Base-by-base conservation (phyloP, 805 yeast genomes). In the Aciculoconidium aculeatum region DNA sequence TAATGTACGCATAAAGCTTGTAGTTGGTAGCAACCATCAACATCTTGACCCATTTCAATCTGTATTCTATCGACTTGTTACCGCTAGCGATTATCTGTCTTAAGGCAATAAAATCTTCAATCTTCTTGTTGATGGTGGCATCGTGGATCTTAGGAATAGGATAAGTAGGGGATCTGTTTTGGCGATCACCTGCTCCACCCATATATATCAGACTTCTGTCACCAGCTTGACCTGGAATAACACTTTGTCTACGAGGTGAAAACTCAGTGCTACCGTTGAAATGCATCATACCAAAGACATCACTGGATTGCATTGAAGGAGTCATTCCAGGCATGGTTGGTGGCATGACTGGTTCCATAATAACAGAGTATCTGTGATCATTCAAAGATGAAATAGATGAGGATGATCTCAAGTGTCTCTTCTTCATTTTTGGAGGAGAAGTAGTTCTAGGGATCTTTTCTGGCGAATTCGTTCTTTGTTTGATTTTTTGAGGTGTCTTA, bases 11-110 rank as follows among this genome's bases (percentile, higher is more conserved):
- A 37, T 56, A 63, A 11, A 65, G 46, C 40, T 54, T 51, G 41
- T 44, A 55, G 37, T 61, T 62, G 17, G 59, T 53, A 9, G 70
- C 67, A 11, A 43, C 39, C 12, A 65, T 51, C 40, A 65, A 48
- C 65, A 57, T 60, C 34, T 61, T 58, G 28, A 59, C 54, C 70
- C 70, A 65, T 35, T 57, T 49, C 28, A 64, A 47, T 19, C 70
- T 42, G 41, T 48, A 64, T 35, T 62, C 68, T 19, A 50, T 45
- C 1, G 67, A 45, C 41, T 65, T 65, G 35, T 61, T 61, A 8
- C 70, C 70, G 2, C 61, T 41, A 1, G 68, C 60, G 26, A 65
- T 65, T 11, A 58, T 36, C 11, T 37, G 30, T 21, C 70, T 51
- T 31, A 65, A 49, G 17, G 39, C 44, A 14, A 50, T 39, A 30